Percentiles rank a stretch among this genome's conserved stretches.
Conservation (phyloP, 1,139 yeast species). For the Geotrichum reessii region DNA sequence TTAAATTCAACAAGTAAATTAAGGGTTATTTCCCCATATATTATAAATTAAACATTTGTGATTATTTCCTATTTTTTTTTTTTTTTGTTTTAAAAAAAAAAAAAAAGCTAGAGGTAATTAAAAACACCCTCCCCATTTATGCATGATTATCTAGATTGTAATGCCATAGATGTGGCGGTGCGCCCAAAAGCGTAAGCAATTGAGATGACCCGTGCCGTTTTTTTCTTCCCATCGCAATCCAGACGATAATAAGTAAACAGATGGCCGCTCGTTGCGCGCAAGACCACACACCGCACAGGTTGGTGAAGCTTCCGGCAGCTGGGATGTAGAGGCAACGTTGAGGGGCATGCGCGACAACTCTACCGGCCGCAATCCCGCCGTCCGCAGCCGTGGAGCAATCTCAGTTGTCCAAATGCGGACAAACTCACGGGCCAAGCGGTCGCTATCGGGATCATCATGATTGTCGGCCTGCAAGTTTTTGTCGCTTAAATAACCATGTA, state of each 20-base stretch:
- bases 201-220: constrained; percentile 13
- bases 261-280: background rate
- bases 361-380: constrained; percentile 10
- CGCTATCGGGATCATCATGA: constrained; percentile 1
- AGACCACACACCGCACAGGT: background rate
- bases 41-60: no score
- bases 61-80: no score
- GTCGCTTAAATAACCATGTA: background rate
- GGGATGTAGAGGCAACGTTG: background rate
- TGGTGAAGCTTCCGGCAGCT: background rate
- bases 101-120: no score
- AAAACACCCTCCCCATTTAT: background rate
- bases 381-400: constrained; percentile 16
- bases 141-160: background rate
- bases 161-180: constrained; percentile 12
- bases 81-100: no score
- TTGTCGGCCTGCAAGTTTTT: background rate
- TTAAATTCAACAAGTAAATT: no score
- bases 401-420: constrained; percentile 14
- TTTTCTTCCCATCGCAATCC: constrained; percentile 10
- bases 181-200: constrained; percentile 18
- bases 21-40: no score
- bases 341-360: background rate
- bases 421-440: constrained; percentile 16
- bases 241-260: background rate